A percentile compares a stretch with the other conserved stretches of the same genome.
These are phyloP conservation scores for Colletotrichum eleusines DNA, from an alignment of 2,329 filamentous ascomycete species.

Conservation along the genomic window DNA sequence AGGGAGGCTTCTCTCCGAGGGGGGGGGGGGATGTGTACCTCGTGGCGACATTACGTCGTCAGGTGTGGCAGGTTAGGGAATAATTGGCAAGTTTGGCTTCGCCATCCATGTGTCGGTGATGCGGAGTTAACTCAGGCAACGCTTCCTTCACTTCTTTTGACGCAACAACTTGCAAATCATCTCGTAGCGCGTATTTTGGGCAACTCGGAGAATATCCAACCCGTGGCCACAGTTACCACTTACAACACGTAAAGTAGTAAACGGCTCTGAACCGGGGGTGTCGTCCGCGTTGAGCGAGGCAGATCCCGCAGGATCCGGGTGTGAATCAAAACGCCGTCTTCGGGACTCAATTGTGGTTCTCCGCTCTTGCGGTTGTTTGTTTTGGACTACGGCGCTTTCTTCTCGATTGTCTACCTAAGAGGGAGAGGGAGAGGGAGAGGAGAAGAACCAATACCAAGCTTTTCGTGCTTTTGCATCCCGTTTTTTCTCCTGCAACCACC, in stretches of 20 bases:
- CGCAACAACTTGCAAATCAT: not conserved
- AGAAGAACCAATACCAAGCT: slow-evolving; percentile 8
- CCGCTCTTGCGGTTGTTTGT: slow-evolving; percentile 9
- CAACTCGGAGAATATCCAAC: not conserved
- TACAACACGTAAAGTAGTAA: not conserved
- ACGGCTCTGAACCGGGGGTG: not conserved
- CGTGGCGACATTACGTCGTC: not conserved
- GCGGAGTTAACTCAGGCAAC: slow-evolving; percentile 8
- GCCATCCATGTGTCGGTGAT: slow-evolving; percentile 1
- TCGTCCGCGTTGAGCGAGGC: not conserved
- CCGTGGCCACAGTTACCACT: not conserved
- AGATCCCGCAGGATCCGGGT: not conserved
- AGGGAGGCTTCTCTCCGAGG: not conserved
- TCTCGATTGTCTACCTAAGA: not conserved
- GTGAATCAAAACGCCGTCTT: not conserved
- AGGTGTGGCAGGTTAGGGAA: not conserved
- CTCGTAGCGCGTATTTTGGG: not conserved
- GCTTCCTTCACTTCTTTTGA: not conserved
- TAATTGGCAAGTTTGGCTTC: not conserved
- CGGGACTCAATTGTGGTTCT: not conserved
- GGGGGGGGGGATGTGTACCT: not conserved
- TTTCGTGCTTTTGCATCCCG: not conserved
- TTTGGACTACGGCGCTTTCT: not conserved
- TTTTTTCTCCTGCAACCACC: not conserved
- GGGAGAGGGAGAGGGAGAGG: not conserved